phyloP scores from a whole-genome alignment of 768 basidiomycete species.

The Leccinum olivaceopallidum region DNA sequence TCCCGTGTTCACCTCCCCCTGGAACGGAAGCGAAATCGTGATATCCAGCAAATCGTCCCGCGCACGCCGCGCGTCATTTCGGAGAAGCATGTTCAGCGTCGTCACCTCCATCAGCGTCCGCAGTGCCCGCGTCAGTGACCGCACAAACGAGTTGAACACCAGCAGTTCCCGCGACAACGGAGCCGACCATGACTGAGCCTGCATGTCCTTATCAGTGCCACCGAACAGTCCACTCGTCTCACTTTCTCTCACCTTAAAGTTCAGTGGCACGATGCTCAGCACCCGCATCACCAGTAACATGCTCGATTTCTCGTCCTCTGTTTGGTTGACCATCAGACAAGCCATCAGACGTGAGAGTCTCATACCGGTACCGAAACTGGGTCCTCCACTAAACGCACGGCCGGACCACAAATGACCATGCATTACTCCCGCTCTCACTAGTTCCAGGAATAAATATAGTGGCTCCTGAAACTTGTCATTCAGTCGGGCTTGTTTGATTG shows the following conservation, averaged over 20 bases:
- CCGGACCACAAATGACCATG: constrained; percentile 91
- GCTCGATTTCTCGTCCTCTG: constrained; percentile 92
- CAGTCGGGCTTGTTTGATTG: constrained; percentile 72
- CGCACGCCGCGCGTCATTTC: constrained; percentile 80
- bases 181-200: constrained; percentile 93
- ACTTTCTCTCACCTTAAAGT: constrained; percentile 75
- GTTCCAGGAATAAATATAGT: constrained; percentile 90
- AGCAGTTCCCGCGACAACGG: constrained; percentile 95
- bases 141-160: constrained; percentile 98
- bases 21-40: constrained; percentile 90
- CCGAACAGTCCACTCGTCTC: neutral
- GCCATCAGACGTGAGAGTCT: constrained; percentile 36
- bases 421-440: constrained; percentile 95
- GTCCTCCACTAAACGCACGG: constrained; percentile 89
- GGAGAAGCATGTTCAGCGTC: constrained; percentile 89
- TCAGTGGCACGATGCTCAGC: constrained; percentile 91
- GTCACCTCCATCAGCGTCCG: constrained; percentile 90
- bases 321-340: constrained; percentile 26
- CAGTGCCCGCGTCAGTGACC: constrained; percentile 86
- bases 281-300: constrained; percentile 97
- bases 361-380: constrained; percentile 87
- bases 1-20: constrained; percentile 94
- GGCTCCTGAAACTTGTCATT: constrained; percentile 99
- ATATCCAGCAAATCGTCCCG: constrained; percentile 94
- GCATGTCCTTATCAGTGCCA: constrained; percentile 18